Conservation (phyloP, 169 alveolate species). For the Eimeria sp. region DNA sequence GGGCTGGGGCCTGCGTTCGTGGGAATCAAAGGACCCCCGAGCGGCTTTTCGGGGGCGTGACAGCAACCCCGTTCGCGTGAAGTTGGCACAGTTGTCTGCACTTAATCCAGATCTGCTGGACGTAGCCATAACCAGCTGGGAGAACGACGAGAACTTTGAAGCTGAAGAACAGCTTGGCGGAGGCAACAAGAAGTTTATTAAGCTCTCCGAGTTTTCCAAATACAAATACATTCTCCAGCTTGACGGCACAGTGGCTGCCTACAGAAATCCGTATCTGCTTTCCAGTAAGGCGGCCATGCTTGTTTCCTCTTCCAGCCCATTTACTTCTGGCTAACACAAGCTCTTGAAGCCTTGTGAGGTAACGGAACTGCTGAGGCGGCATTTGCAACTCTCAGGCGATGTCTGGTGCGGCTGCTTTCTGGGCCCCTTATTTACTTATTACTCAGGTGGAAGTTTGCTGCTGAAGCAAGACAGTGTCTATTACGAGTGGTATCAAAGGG, state of each 20-base stretch:
- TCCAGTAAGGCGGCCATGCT: slow-evolving; percentile 50
- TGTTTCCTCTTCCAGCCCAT: background rate
- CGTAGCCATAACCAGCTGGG: slow-evolving; percentile 82
- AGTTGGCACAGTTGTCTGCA: slow-evolving; percentile 66
- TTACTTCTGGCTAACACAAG: background rate
- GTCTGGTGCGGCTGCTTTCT: background rate
- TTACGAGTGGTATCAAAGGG: slow-evolving; percentile 82
- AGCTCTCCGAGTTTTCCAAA: slow-evolving; percentile 66
- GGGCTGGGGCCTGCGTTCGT: slow-evolving; percentile 52
- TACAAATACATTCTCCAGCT: slow-evolving; percentile 75
- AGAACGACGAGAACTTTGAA: slow-evolving; percentile 70
- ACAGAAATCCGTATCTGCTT: slow-evolving; percentile 79
- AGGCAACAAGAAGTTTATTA: slow-evolving; percentile 32
- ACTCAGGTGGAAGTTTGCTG: slow-evolving; percentile 76
- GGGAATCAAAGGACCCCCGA: slow-evolving; percentile 55
- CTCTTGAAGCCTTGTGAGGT: background rate
- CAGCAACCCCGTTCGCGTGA: slow-evolving; percentile 78
- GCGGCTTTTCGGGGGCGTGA: slow-evolving; percentile 80
- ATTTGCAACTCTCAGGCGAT: background rate
- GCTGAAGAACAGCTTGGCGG: slow-evolving; percentile 74
- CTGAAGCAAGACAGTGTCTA: slow-evolving; percentile 74
- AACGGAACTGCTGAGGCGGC: background rate
- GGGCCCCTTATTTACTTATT: background rate
- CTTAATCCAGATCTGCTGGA: slow-evolving; percentile 70
- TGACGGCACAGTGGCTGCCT: slow-evolving; percentile 82